phyloP scores from a whole-genome alignment of 2,329 filamentous ascomycete genomes.

The Conoideocrella luteorostrata region DNA sequence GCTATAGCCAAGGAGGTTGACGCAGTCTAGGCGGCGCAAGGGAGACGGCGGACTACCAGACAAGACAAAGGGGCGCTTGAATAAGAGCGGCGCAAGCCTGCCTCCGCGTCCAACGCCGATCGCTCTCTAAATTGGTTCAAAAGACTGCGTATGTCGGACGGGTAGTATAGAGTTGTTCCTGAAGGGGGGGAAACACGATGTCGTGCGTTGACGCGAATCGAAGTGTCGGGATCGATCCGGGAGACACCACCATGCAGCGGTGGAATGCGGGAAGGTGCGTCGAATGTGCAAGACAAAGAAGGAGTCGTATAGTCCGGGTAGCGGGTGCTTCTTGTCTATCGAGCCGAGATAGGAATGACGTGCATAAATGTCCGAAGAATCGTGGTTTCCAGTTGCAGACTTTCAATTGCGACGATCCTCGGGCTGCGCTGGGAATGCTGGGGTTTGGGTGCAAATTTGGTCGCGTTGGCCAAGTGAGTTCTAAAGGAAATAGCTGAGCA shows the following conservation, averaged over 20 bases:
- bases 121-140: too few relatives aligned
- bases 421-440: too few relatives aligned
- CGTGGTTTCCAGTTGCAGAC: neutral
- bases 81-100: too few relatives aligned
- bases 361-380: neutral
- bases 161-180: neutral
- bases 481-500: too few relatives aligned
- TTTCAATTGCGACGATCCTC: too few relatives aligned
- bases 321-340: neutral
- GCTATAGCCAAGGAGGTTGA: neutral
- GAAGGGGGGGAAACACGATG: too few relatives aligned
- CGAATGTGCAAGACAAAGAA: neutral
- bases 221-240: neutral
- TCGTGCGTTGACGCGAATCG: neutral
- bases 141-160: too few relatives aligned
- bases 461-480: too few relatives aligned
- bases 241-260: neutral
- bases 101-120: too few relatives aligned
- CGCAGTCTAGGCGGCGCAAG: neutral
- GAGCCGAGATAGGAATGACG: neutral
- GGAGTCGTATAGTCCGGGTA: neutral
- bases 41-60: neutral
- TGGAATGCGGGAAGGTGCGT: conserved; percentile 5
- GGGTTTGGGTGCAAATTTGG: too few relatives aligned
- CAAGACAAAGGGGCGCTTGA: neutral